Base-by-base conservation (phyloP, 441 rosid species). In the Raphanus hybrid region DNA sequence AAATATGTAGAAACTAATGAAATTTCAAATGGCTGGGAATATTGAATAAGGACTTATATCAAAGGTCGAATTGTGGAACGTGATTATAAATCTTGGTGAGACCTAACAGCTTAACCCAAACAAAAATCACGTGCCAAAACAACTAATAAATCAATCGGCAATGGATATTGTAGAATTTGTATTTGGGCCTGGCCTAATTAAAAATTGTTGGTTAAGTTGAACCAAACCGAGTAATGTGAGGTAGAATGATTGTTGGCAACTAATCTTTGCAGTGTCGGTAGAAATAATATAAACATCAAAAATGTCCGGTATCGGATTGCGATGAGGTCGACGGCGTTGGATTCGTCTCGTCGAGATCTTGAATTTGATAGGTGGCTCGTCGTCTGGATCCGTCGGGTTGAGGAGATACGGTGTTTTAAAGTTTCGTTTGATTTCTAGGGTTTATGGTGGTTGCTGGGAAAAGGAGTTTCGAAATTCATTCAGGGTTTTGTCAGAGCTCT, bases 81-180 rank as follows among this genome's bases (percentile, higher is more conserved):
- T 60, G 64, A 1, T 60, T 60, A 12, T 15, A 43, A 75, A 41
- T 76, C 61, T 75, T 76, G 80, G 80, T 76, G 80, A 63, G 54
- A 76, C 80, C 80, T 70, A 76, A 54, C 59, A 54, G 59, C 59
- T 1, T 54, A 54, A 16, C 75, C 23, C 12, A 14, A 32, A 62
- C 16, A 12, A 45, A 61, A 70, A 70, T 12, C 80, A 76, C 80
- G 80, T 76, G 80, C 26, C 70, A 20, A 37, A 66, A 20, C 23
- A 20, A 43, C 27, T 1, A 15, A 54, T 54, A 54, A 50, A 34
- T 3, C 65, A 12, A 26, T 54, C 9, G 59, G 23, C 23, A 15
- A 52, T 14, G 23, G 9, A 15, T 7, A 54, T 54, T 15, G 1
- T 15, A 54, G 59, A 14, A 1, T 14, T 50, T 50, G 57, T 50